Evolutionary conservation across 176 grass and related monocot species (phyloP).

Genomic region (Luzula sylvatica): DNA sequence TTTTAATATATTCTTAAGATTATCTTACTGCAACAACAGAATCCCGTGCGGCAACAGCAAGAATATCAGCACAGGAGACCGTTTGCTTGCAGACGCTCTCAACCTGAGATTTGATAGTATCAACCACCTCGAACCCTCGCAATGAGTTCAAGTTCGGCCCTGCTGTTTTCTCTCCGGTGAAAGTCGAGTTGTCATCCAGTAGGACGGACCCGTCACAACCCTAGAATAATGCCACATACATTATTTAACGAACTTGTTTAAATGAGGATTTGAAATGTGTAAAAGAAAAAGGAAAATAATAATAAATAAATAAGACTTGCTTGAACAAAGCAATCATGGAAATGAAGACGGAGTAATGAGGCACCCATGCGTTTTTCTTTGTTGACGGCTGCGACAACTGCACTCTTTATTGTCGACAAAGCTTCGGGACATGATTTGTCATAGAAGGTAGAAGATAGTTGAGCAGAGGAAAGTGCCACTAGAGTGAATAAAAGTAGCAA

Average conservation of each 20-base stretch:
- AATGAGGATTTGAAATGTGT: background rate
- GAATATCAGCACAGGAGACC: slow-evolving; percentile 77
- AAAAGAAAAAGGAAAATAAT: background rate
- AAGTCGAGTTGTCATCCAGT: slow-evolving; percentile 37
- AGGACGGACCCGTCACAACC: slow-evolving; percentile 62
- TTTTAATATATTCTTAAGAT: background rate
- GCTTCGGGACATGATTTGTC: slow-evolving; percentile 48
- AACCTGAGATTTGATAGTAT: slow-evolving; percentile 41
- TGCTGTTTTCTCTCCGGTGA: slow-evolving; percentile 38
- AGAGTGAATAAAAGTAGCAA: slow-evolving; percentile 23
- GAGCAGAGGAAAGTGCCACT: slow-evolving; percentile 29
- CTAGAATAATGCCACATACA: slow-evolving; percentile 13
- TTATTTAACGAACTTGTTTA: slow-evolving; percentile 3
- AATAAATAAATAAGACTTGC: slow-evolving; percentile 26
- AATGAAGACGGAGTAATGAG: slow-evolving; percentile 60
- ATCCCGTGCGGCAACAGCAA: slow-evolving; percentile 52
- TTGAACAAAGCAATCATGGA: slow-evolving; percentile 88
- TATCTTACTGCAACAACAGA: slow-evolving; percentile 45
- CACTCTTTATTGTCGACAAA: slow-evolving; percentile 39
- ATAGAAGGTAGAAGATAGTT: slow-evolving; percentile 74
- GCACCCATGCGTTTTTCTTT: slow-evolving; percentile 52
- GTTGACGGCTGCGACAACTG: slow-evolving; percentile 33
- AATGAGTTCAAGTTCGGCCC: slow-evolving; percentile 37
- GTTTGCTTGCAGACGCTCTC: slow-evolving; percentile 50
- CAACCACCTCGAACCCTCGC: slow-evolving; percentile 42